Base-by-base conservation (phyloP, 1,139 yeast genomes). In the Pichia sp. region DNA sequence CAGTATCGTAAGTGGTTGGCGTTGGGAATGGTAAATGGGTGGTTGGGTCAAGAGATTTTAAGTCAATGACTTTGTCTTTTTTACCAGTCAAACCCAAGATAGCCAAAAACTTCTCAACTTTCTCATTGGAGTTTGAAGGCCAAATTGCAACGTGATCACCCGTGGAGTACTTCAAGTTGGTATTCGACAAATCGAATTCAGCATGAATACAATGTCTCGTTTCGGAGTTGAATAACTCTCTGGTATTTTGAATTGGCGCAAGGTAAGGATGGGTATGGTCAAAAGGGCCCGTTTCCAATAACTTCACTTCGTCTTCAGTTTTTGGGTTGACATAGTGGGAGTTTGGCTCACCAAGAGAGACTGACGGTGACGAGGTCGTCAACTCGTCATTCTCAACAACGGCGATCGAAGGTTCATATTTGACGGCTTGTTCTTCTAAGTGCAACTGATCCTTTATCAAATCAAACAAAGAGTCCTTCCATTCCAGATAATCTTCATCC, bases 71-170 rank as follows among this genome's bases (percentile, higher is more conserved):
- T 3, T 70, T 66, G 55, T 83, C 75, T 58, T 75, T 76, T 63
- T 81, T 81, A 45, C 74, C 76, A 32, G 71, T 65, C 58, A 93
- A 76, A 42, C 81, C 86, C 60, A 92, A 81, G 8, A 88, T 83
- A 51, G 74, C 65, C 59, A 87, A 72, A 64, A 93, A 87, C 45
- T 77, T 75, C 19, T 75, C 77, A 46, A 90, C 85, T 65, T 88
- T 84, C 67, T 85, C 90, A 67, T 85, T 78, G 4, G 95, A 76
- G 71, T 93, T 93, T 45, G 95, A 89, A 44, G 98, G 93, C 95
- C 97, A 88, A 57, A 93, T 75, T 11, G 97, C 98, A 63, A 93
- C 75, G 72, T 93, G 99, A 70, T 93, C 99, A 70, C 99, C 99
- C 10, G 99, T 93, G 52, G 90, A 77, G 71, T 93, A 93, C 66